Conservation (phyloP, 106 monocot genomes). For the Iris macrosiphon region DNA sequence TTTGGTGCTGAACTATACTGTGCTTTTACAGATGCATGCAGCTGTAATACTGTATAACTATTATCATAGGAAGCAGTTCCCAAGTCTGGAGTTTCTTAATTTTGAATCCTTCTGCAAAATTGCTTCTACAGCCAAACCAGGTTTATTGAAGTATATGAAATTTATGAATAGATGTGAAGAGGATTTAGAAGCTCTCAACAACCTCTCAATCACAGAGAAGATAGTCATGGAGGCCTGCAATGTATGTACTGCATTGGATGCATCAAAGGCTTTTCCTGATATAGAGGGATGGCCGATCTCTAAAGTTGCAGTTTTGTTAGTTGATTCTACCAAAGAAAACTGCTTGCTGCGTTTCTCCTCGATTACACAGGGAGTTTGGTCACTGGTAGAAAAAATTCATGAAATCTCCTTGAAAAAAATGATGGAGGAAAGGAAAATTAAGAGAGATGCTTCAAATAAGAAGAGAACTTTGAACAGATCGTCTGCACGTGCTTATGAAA, state of each 20-base stretch:
- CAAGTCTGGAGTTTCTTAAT: slow-evolving; percentile 38
- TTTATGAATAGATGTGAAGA: slow-evolving; percentile 14
- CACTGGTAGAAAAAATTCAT: slow-evolving; percentile 46
- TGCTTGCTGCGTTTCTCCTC: slow-evolving; percentile 41
- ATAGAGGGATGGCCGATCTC: slow-evolving; percentile 52
- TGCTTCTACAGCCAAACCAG: slow-evolving; percentile 27
- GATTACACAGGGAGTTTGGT: slow-evolving; percentile 44
- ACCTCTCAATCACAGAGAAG: slow-evolving; percentile 44
- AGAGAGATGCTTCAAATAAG: neutral
- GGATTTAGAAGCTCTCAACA: neutral
- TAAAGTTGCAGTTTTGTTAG: slow-evolving; percentile 54
- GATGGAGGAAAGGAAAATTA: neutral
- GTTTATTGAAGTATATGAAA: slow-evolving; percentile 34
- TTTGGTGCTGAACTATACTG: neutral
- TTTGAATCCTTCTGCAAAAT: slow-evolving; percentile 43
- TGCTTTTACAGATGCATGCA: slow-evolving; percentile 54
- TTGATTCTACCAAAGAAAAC: slow-evolving; percentile 28
- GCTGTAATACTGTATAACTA: slow-evolving; percentile 69
- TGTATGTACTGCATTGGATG: slow-evolving; percentile 42
- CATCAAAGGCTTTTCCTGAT: slow-evolving; percentile 18
- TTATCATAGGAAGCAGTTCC: slow-evolving; percentile 58
- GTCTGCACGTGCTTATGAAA: neutral
- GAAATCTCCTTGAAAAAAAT: slow-evolving; percentile 1
- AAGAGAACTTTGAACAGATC: neutral
- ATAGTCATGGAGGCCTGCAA: slow-evolving; percentile 50